phyloP scores from a whole-genome alignment of 495 filamentous ascomycete genomes.

The Daldinia bambusicola region DNA sequence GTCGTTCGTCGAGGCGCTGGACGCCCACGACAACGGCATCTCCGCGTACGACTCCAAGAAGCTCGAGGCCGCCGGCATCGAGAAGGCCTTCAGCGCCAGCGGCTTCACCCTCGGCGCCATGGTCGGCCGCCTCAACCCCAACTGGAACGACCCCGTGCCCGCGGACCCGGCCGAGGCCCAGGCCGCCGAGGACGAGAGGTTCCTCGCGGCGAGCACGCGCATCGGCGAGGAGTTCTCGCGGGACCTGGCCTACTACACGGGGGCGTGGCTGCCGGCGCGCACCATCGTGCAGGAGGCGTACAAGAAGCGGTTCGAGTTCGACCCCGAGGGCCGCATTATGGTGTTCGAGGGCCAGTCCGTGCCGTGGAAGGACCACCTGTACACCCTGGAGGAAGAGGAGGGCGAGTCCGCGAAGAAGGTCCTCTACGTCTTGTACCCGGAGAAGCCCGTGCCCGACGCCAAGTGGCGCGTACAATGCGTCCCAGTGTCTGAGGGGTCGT shows the following conservation, averaged over 20 bases:
- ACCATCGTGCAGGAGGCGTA: constrained; percentile 79
- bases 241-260: constrained; percentile 76
- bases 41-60: constrained; percentile 75
- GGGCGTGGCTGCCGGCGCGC: constrained; percentile 88
- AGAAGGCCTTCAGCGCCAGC: constrained; percentile 82
- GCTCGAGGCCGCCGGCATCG: constrained; percentile 69
- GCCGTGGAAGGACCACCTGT: constrained; percentile 97
- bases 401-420: constrained; percentile 62
- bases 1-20: constrained; percentile 93
- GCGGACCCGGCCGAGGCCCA: constrained; percentile 68
- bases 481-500: constrained; percentile 79
- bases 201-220: constrained; percentile 76
- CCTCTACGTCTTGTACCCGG: constrained; percentile 94
- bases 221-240: constrained; percentile 87
- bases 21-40: constrained; percentile 98
- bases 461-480: constrained; percentile 96
- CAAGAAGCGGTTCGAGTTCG: constrained; percentile 67
- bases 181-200: constrained; percentile 80
- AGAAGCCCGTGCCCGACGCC: constrained; percentile 71
- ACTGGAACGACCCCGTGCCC: constrained; percentile 66
- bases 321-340: constrained; percentile 80
- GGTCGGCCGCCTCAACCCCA: constrained; percentile 83
- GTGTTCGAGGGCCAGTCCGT: constrained; percentile 77
- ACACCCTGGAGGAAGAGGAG: constrained; percentile 77
- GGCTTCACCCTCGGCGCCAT: constrained; percentile 85